phyloP scores from a whole-genome alignment of 2,329 filamentous ascomycete genomes.

The Apiospora pterosperma region DNA sequence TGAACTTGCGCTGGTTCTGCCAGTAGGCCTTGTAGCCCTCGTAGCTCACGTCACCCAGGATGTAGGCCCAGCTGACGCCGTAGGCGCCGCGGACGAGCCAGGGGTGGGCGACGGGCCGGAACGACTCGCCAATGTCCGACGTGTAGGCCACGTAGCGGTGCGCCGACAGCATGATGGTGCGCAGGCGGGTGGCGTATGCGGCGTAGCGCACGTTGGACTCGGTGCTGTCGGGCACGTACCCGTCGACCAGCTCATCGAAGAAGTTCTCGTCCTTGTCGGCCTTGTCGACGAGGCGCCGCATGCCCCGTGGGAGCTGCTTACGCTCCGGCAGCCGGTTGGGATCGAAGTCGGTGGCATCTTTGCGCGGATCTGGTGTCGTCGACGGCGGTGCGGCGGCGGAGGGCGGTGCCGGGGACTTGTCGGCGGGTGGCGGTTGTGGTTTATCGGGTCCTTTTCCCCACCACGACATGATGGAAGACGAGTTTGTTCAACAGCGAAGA shows the following conservation, averaged over 20 bases:
- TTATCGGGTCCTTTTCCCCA: conserved; percentile 29
- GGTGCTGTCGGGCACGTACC: conserved; percentile 74
- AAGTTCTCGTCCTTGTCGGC: conserved; percentile 65
- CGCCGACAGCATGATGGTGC: conserved; percentile 83
- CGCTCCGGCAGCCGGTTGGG: conserved; percentile 43
- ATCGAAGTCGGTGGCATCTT: conserved; percentile 35
- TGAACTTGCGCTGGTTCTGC: conserved; percentile 72
- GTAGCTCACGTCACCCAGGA: conserved; percentile 84
- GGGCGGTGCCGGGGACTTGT: conserved; percentile 10
- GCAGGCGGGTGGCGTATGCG: conserved; percentile 80
- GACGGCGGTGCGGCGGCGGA: background rate
- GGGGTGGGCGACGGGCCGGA: conserved; percentile 88
- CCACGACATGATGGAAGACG: conserved; percentile 18
- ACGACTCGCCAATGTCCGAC: conserved; percentile 92
- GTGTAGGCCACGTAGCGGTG: conserved; percentile 98
- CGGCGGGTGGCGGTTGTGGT: conserved; percentile 14
- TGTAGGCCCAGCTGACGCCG: conserved; percentile 87
- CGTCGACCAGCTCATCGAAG: conserved; percentile 74
- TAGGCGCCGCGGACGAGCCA: conserved; percentile 79
- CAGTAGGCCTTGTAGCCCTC: conserved; percentile 96
- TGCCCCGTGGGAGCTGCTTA: conserved; percentile 49
- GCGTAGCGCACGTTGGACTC: conserved; percentile 87
- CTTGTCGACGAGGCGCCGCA: conserved; percentile 57
- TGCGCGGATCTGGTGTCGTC: conserved; percentile 23
- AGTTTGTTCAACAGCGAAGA: background rate